Conservation (phyloP, 2,329 filamentous ascomycete genomes). For the Penicillium vulpinum region DNA sequence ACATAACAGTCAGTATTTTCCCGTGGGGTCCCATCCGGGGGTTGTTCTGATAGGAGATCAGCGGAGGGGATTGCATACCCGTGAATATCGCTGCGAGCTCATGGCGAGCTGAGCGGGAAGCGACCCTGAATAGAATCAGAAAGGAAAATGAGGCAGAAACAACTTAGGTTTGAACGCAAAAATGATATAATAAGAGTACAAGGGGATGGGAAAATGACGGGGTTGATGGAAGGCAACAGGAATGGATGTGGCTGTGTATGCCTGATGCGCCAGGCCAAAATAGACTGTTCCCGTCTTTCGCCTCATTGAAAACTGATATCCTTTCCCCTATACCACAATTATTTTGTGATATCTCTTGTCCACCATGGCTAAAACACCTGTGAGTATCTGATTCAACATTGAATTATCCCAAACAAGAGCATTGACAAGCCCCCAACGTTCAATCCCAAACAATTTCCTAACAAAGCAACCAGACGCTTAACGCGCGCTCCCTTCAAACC, state of each 20-base stretch:
- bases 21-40: slow-evolving; percentile 15
- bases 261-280: slow-evolving; percentile 19
- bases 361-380: slow-evolving; percentile 30
- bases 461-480: slow-evolving; percentile 22
- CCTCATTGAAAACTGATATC: not conserved
- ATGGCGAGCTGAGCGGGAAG: slow-evolving; percentile 44
- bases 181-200: slow-evolving; percentile 19
- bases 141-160: slow-evolving; percentile 16
- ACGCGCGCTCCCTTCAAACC: slow-evolving; percentile 30
- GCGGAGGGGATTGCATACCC: slow-evolving; percentile 39
- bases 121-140: slow-evolving; percentile 20
- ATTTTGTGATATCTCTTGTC: not conserved
- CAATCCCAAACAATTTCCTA: slow-evolving; percentile 3
- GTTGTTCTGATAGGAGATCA: slow-evolving; percentile 17
- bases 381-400: slow-evolving; percentile 2
- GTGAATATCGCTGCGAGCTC: slow-evolving; percentile 52
- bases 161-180: slow-evolving; percentile 13
- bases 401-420: not conserved
- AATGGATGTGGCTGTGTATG: slow-evolving; percentile 20
- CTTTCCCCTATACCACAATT: slow-evolving; percentile 1
- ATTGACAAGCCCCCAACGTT: not conserved
- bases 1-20: slow-evolving; percentile 11
- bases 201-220: slow-evolving; percentile 22
- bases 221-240: slow-evolving; percentile 25
- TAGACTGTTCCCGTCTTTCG: slow-evolving; percentile 10